Conservation (phyloP, 2,329 filamentous ascomycete species). For the Hymenoscyphus occultus region DNA sequence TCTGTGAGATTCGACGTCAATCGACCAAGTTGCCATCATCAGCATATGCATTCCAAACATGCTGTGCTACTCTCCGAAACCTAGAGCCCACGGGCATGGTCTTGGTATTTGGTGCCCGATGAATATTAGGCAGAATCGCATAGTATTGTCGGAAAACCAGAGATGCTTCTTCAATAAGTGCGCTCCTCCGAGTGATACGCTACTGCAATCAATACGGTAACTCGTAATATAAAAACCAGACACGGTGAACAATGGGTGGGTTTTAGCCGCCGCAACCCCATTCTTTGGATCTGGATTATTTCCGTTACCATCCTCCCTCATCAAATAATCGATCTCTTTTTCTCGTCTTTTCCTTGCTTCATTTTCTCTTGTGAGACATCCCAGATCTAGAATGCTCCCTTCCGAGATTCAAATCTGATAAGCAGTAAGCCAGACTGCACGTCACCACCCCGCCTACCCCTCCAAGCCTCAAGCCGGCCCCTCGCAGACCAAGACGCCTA, state of each 20-base stretch:
- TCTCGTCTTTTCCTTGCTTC: neutral
- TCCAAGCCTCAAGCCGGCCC: neutral
- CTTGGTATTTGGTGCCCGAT: slow-evolving; percentile 1
- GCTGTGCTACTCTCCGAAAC: slow-evolving; percentile 9
- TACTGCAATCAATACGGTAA: neutral
- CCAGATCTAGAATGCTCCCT: neutral
- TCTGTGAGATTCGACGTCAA: neutral
- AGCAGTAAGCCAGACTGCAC: neutral
- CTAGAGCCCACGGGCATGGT: neutral
- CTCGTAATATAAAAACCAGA: neutral
- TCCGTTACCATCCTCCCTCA: neutral
- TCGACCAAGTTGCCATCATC: neutral
- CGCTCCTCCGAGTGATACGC: neutral
- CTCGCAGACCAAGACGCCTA: slow-evolving; percentile 1
- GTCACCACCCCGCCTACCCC: neutral
- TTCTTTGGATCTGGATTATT: neutral
- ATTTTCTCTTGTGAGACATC: neutral
- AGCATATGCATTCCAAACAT: neutral
- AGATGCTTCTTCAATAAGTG: neutral
- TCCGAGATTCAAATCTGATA: neutral
- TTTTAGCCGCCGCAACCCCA: neutral
- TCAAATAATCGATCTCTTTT: neutral
- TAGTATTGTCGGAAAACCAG: neutral
- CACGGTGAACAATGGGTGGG: neutral
- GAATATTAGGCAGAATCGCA: neutral